These are phyloP conservation scores for Nakazawaea populi DNA, from an alignment of 805 yeast species.

Conservation along the genomic window DNA sequence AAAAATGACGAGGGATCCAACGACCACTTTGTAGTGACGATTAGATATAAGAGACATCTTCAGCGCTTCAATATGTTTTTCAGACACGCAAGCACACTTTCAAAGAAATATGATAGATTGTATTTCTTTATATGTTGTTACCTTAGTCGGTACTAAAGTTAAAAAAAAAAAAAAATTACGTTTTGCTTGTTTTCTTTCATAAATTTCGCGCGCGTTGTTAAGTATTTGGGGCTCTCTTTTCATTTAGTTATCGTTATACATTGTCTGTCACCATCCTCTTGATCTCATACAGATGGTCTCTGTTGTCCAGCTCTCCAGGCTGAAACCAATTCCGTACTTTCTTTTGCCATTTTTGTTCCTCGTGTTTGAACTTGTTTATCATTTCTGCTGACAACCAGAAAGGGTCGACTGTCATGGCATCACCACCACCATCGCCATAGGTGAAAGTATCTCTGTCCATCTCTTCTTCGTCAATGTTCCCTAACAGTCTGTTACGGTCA, in stretches of 20 bases:
- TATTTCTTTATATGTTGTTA: too few relatives aligned
- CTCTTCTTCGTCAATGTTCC: neutral
- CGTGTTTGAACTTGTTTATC: conserved; percentile 23
- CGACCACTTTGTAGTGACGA: conserved; percentile 46
- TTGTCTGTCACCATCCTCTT: conserved; percentile 8
- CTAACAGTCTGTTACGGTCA: neutral
- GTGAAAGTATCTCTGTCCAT: neutral
- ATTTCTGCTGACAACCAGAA: conserved; percentile 21
- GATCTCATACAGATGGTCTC: conserved; percentile 8
- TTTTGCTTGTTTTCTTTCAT: too few relatives aligned
- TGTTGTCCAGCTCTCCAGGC: conserved; percentile 4
- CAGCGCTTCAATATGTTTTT: neutral
- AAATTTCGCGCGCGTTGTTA: too few relatives aligned
- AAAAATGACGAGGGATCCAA: conserved; percentile 45
- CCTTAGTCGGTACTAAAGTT: too few relatives aligned
- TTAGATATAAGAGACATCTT: conserved; percentile 22
- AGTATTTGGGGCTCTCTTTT: neutral
- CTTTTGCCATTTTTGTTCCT: conserved; percentile 27
- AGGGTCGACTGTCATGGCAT: neutral
- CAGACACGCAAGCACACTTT: too few relatives aligned
- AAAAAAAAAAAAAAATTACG: too few relatives aligned
- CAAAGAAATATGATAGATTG: too few relatives aligned
- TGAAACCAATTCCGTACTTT: conserved; percentile 31
- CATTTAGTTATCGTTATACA: neutral
- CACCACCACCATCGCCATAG: neutral